These are phyloP conservation scores for Sporothrix protearum DNA, from an alignment of 2,329 filamentous ascomycete genomes.

Conservation along the genomic window DNA sequence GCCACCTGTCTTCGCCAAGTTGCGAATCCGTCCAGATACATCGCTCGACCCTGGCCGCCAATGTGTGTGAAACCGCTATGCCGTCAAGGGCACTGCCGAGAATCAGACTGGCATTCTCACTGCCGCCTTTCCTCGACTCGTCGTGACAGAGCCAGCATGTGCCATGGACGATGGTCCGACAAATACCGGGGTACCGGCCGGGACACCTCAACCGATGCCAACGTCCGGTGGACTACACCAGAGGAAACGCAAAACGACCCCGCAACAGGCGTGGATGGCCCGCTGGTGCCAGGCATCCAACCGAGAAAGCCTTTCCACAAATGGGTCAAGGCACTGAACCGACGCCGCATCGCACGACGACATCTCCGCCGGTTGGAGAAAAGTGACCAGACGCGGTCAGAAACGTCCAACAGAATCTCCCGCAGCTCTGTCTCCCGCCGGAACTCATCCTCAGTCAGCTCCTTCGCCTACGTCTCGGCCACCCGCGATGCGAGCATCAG, in stretches of 20 bases:
- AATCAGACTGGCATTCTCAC: not conserved
- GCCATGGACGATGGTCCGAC: no score
- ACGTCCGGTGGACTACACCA: not conserved
- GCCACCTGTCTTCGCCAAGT: slow-evolving; percentile 2
- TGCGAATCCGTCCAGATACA: slow-evolving; percentile 20
- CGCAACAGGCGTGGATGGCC: not conserved
- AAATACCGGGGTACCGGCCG: not conserved
- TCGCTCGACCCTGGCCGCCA: not conserved
- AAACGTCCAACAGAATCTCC: not conserved
- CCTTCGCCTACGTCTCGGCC: slow-evolving; percentile 73
- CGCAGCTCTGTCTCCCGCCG: slow-evolving; percentile 39
- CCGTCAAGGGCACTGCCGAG: not conserved
- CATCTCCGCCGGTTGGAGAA: slow-evolving; percentile 24
- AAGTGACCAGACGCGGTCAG: not conserved
- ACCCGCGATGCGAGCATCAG: slow-evolving; percentile 80
- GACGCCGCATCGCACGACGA: slow-evolving; percentile 48
- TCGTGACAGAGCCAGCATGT: not conserved
- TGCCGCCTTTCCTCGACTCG: not conserved
- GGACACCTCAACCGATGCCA: not conserved
- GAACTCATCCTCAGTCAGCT: slow-evolving; percentile 67
- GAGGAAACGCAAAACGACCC: not conserved
- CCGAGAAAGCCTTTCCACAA: slow-evolving; percentile 58
- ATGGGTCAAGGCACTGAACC: slow-evolving; percentile 69
- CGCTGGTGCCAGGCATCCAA: not conserved
- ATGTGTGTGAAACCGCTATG: not conserved